Evolutionary conservation across 2,329 filamentous ascomycete genomes (phyloP).

Genomic region (Penicillium oxalicum): DNA sequence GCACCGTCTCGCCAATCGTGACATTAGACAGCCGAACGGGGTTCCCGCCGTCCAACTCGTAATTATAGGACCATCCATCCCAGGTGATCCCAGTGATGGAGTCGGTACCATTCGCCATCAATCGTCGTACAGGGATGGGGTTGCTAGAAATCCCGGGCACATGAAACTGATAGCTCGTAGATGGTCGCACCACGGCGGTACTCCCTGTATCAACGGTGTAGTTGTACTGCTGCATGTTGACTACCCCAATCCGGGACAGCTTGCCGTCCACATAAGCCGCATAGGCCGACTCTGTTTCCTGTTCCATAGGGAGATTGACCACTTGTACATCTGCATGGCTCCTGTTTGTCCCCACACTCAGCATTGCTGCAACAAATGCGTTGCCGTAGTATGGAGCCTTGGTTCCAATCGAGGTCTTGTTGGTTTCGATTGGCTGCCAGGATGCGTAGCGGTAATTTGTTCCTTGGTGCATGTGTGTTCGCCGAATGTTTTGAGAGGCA

Average conservation of each 20-base stretch:
- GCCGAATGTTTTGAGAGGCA: slow-evolving; percentile 50
- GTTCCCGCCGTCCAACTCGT: slow-evolving; percentile 50
- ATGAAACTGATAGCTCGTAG: slow-evolving; percentile 21
- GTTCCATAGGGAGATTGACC: slow-evolving; percentile 42
- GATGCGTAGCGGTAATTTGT: slow-evolving; percentile 56
- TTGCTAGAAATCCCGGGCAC: slow-evolving; percentile 17
- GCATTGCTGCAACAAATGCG: slow-evolving; percentile 52
- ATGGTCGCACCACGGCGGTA: slow-evolving; percentile 27
- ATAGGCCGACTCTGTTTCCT: slow-evolving; percentile 49
- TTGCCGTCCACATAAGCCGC: slow-evolving; percentile 46
- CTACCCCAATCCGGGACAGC: slow-evolving; percentile 47
- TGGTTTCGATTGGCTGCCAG: slow-evolving; percentile 56
- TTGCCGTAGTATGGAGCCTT: slow-evolving; percentile 62
- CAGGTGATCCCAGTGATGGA: slow-evolving; percentile 57
- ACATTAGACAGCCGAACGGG: slow-evolving; percentile 53
- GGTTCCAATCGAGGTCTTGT: slow-evolving; percentile 48
- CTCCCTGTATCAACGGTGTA: slow-evolving; percentile 42
- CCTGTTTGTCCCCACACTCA: slow-evolving; percentile 23
- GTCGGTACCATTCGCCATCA: slow-evolving; percentile 58
- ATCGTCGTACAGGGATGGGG: slow-evolving; percentile 40
- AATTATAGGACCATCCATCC: slow-evolving; percentile 58
- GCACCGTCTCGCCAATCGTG: slow-evolving; percentile 46
- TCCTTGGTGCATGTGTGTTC: slow-evolving; percentile 60
- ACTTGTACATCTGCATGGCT: slow-evolving; percentile 44
- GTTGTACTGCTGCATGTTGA: slow-evolving; percentile 58